Percentiles rank a stretch among this genome's conserved stretches.
Evolutionary conservation across 2,329 filamentous ascomycete genomes (phyloP).

Genomic region (Massarina eburnea): DNA sequence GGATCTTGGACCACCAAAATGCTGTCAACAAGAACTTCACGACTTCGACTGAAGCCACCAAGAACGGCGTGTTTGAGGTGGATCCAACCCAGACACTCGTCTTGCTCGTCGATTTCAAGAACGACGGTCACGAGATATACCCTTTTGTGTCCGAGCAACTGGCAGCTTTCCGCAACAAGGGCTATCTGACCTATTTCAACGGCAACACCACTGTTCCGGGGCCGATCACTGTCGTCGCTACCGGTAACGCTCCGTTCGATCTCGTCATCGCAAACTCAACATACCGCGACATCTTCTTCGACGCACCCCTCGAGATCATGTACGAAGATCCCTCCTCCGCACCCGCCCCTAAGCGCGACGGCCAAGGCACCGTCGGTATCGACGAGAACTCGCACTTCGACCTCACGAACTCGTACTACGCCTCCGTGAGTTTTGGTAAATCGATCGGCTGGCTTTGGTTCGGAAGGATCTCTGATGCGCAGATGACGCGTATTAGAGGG

Average conservation of each 20-base stretch:
- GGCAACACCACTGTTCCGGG: slow-evolving; percentile 45
- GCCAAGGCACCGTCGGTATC: slow-evolving; percentile 52
- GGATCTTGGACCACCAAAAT: slow-evolving; percentile 55
- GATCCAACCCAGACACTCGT: slow-evolving; percentile 52
- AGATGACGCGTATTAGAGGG: slow-evolving; percentile 51
- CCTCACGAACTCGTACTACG: slow-evolving; percentile 65
- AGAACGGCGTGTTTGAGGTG: slow-evolving; percentile 55
- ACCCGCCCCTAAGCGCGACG: slow-evolving; percentile 13
- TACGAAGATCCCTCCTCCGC: slow-evolving; percentile 26
- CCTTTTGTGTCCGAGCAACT: slow-evolving; percentile 47
- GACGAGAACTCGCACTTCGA: slow-evolving; percentile 40
- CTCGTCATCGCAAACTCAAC: slow-evolving; percentile 49
- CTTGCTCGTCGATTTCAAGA: slow-evolving; percentile 57
- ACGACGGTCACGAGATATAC: slow-evolving; percentile 38
- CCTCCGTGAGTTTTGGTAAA: slow-evolving; percentile 59
- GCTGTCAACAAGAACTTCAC: slow-evolving; percentile 39
- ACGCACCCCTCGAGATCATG: slow-evolving; percentile 50
- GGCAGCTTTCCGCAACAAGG: slow-evolving; percentile 49
- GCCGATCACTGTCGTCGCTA: slow-evolving; percentile 56
- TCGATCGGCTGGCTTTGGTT: slow-evolving; percentile 56
- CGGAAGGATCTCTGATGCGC: slow-evolving; percentile 49
- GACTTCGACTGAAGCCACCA: slow-evolving; percentile 13
- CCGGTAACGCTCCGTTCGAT: slow-evolving; percentile 56
- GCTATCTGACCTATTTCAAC: slow-evolving; percentile 56
- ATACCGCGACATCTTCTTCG: slow-evolving; percentile 59